Percentiles rank a stretch among this genome's conserved stretches.
Conservation (phyloP, 768 basidiomycete genomes). For the Tephrocybe rancida region DNA sequence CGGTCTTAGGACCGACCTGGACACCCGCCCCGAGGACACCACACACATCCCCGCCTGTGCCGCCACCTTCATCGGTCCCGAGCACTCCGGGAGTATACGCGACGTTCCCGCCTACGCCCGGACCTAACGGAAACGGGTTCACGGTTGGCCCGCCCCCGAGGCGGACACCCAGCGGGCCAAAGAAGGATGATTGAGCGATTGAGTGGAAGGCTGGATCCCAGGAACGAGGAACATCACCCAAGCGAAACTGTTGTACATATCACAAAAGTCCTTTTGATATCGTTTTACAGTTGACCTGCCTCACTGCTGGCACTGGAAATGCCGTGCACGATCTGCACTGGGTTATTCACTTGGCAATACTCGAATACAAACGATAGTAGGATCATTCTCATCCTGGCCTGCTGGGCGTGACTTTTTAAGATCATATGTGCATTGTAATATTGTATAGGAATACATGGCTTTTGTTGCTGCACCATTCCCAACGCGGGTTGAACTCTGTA, state of each 20-base stretch:
- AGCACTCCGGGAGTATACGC: conserved; percentile 35
- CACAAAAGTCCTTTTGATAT: no score
- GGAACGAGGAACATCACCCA: not conserved
- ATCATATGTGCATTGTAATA: no score
- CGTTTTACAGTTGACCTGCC: no score
- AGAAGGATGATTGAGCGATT: conserved; percentile 37
- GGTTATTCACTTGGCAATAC: no score
- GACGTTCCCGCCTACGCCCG: conserved; percentile 35
- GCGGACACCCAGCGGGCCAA: conserved; percentile 21
- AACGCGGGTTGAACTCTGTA: no score
- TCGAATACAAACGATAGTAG: no score
- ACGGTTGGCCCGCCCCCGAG: conserved; percentile 25
- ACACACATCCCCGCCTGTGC: not conserved
- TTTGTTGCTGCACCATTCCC: no score
- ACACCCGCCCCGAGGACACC: conserved; percentile 16
- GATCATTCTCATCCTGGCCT: no score
- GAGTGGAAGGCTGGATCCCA: not conserved
- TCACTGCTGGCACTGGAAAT: no score
- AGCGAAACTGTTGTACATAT: not conserved
- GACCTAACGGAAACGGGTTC: conserved; percentile 27
- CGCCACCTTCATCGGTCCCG: conserved; percentile 17
- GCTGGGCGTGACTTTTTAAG: no score
- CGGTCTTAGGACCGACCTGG: conserved; percentile 18
- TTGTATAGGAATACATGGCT: no score
- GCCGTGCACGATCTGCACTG: no score